phyloP scores from a whole-genome alignment of 2,329 filamentous ascomycete species.

The Kalmusia sp. region DNA sequence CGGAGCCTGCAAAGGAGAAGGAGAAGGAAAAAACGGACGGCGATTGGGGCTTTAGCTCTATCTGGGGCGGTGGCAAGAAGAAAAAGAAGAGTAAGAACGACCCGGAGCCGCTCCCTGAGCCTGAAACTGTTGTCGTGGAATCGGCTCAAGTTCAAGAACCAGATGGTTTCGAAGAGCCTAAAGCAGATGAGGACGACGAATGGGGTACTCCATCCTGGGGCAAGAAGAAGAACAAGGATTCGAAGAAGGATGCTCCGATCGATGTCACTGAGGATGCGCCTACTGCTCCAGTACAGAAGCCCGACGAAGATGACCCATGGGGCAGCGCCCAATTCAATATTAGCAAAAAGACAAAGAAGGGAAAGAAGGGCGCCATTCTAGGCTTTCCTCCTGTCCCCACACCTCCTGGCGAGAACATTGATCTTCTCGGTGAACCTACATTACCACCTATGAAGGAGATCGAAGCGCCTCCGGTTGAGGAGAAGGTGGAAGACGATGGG shows the following conservation, averaged over 20 bases:
- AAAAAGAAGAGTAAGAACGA: constrained; percentile 53
- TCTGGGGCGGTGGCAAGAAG: constrained; percentile 54
- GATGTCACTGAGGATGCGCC: constrained; percentile 49
- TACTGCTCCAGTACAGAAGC: constrained; percentile 50
- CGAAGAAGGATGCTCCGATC: constrained; percentile 47
- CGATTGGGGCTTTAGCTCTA: constrained; percentile 45
- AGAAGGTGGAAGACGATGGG: constrained; percentile 50
- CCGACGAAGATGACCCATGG: constrained; percentile 51
- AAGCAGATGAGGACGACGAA: constrained; percentile 59
- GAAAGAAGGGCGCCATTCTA: constrained; percentile 59
- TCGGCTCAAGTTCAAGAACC: constrained; percentile 47
- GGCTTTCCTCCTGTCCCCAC: constrained; percentile 57
- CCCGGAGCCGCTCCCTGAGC: constrained; percentile 26
- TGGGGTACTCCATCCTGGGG: constrained; percentile 65
- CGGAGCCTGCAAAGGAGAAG: constrained; percentile 37
- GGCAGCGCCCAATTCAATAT: constrained; percentile 47
- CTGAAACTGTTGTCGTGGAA: constrained; percentile 37
- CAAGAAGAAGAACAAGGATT: constrained; percentile 51
- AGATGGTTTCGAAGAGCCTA: constrained; percentile 59
- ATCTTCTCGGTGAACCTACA: constrained; percentile 39
- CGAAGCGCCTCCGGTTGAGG: constrained; percentile 44
- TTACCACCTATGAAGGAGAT: constrained; percentile 62
- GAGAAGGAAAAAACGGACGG: constrained; percentile 40
- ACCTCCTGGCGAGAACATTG: constrained; percentile 56
- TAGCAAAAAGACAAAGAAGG: constrained; percentile 63